Evolutionary conservation across 768 basidiomycete genomes (phyloP).

Genomic region (Rhodotorula babjevae): DNA sequence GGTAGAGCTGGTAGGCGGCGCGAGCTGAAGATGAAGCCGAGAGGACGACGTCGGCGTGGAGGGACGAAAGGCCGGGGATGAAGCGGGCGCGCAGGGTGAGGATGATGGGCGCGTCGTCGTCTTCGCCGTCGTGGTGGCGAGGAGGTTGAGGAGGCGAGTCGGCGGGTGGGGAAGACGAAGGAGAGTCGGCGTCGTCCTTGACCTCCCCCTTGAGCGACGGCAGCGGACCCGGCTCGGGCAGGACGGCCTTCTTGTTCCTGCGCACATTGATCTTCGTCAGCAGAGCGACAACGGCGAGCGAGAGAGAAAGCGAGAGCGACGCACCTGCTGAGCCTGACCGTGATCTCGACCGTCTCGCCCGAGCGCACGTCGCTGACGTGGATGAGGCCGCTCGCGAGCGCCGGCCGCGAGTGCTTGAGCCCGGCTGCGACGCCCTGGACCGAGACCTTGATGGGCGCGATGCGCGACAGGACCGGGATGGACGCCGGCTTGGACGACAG

Average conservation of each 20-base stretch:
- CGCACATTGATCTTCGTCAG: no score
- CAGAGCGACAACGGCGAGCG: no score
- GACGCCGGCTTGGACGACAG: not conserved
- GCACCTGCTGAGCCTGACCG: not conserved
- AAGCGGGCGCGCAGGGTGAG: not conserved
- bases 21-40: conserved; percentile 2
- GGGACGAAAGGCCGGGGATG: conserved; percentile 3
- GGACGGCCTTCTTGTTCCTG: not conserved
- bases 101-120: not conserved
- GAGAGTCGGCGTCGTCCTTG: not conserved
- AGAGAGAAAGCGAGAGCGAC: not conserved
- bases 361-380: not conserved
- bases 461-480: conserved; percentile 11
- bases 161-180: no score
- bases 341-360: not conserved
- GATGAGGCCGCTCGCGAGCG: not conserved
- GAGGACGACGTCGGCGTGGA: conserved; percentile 3
- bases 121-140: not conserved
- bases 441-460: not conserved
- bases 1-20: conserved; percentile 2
- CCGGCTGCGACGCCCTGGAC: not conserved
- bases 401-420: not conserved
- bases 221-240: not conserved
- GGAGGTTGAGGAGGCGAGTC: not conserved
- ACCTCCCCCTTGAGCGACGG: not conserved